Evolutionary conservation across 2,329 filamentous ascomycete species (phyloP).

Genomic region (Scedosporium minutisporum): DNA sequence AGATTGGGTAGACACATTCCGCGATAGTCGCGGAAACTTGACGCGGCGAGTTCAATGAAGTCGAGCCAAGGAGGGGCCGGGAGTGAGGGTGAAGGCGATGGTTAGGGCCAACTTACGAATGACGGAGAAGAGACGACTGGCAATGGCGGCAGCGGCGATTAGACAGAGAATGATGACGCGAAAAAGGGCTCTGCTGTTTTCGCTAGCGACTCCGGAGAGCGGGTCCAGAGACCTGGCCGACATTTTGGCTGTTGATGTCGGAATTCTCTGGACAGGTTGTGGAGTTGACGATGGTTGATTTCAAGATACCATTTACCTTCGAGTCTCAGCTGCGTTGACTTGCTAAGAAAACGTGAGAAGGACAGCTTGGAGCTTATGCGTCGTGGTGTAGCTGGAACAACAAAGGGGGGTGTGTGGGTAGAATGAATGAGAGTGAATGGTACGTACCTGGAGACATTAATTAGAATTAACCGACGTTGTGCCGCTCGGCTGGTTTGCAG

Average conservation of each 20-base stretch:
- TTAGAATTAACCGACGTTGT: constrained; percentile 2
- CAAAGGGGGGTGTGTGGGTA: neutral
- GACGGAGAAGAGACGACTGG: constrained; percentile 94
- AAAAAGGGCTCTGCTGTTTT: constrained; percentile 75
- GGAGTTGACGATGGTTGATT: constrained; percentile 22
- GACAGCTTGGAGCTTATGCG: constrained; percentile 35
- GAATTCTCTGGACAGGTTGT: constrained; percentile 10
- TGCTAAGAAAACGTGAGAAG: constrained; percentile 16
- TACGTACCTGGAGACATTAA: neutral
- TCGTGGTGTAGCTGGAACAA: neutral
- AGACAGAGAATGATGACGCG: constrained; percentile 82
- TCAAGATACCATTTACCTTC: constrained; percentile 18
- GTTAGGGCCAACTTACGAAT: constrained; percentile 60
- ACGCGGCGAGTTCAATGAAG: neutral
- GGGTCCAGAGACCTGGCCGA: constrained; percentile 36
- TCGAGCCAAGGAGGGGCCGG: neutral
- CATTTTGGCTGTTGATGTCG: constrained; percentile 26
- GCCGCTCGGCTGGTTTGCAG: constrained; percentile 1
- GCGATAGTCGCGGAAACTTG: neutral
- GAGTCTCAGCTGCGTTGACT: neutral
- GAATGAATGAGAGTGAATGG: neutral
- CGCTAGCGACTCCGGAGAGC: constrained; percentile 68
- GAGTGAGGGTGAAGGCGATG: constrained; percentile 7
- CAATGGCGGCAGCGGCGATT: constrained; percentile 84
- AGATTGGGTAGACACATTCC: neutral